phyloP scores from a whole-genome alignment of 2,329 filamentous ascomycete genomes.

The Epichloe uncinata region DNA sequence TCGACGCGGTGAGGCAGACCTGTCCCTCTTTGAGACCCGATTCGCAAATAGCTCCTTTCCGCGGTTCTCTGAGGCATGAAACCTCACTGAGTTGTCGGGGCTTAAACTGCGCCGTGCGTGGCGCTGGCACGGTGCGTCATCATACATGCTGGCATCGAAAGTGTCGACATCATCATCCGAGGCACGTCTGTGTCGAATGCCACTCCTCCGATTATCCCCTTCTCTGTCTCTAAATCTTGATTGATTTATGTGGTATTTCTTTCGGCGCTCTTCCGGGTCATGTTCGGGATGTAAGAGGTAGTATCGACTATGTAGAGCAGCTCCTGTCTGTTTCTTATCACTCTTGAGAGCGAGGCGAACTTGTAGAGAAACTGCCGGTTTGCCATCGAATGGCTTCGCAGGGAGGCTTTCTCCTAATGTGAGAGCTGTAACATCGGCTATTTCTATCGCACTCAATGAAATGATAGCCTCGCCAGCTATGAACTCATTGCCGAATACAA shows the following conservation, averaged over 20 bases:
- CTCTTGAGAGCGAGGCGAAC: conserved; percentile 60
- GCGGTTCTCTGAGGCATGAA: conserved; percentile 26
- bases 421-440: conserved; percentile 40
- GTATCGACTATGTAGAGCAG: conserved; percentile 72
- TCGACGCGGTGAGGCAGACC: conserved; percentile 39
- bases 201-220: conserved; percentile 16
- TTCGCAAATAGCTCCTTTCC: conserved; percentile 52
- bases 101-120: conserved; percentile 14
- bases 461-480: conserved; percentile 40
- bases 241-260: conserved; percentile 40
- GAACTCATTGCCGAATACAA: conserved; percentile 53
- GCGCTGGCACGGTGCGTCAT: conserved; percentile 42
- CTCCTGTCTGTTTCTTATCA: conserved; percentile 70
- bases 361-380: conserved; percentile 55
- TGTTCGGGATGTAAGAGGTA: conserved; percentile 86
- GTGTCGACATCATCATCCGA: conserved; percentile 37
- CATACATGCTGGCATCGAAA: conserved; percentile 72
- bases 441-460: conserved; percentile 37
- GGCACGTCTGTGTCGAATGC: conserved; percentile 22
- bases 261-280: conserved; percentile 62
- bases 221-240: conserved; percentile 53
- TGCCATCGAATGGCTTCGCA: conserved; percentile 54
- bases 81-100: conserved; percentile 15
- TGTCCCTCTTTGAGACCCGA: conserved; percentile 23
- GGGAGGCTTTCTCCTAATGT: conserved; percentile 50